Evolutionary conservation across 1,139 yeast species (phyloP), one percentile per base, ranked within the genome.

Genomic region (Candida mesenterica): DNA sequence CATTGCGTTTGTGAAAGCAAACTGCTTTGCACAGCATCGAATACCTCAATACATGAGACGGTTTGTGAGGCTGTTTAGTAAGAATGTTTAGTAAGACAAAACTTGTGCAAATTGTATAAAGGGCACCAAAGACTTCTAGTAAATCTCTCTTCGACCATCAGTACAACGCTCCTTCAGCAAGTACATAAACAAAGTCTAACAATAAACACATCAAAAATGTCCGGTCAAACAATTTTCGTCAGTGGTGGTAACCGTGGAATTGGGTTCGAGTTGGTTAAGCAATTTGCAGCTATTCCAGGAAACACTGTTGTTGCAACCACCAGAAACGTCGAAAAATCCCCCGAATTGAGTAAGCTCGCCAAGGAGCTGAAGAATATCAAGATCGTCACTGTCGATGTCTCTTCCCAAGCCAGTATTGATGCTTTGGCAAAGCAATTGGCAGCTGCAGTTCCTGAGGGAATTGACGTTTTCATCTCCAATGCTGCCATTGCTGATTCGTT

Each of bases 211-310:
- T n/a, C 12, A 28, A 29, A 4, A 30, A 30, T 30, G 32, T 13
- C 32, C 5, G 19, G 23, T 7, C 23, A 29, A 20, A 24, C 22
- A 14, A 51, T 49, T 34, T 48, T 54, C 20, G 38, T 55, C 14
- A 42, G 52, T 23, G 59, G 59, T 24, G 56, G 44, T 9, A 52
- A 49, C 40, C 44, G 57, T 40, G 59, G 59, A 8, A 44, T 55
- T 30, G 59, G 59, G 4, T 41, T 44, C 15, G 36, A 25, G 6
- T 30, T 48, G 5, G 48, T 43, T 15, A 41, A 49, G 26, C 38
- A 12, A 42, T 14, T 5, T 30, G 10, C 37, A 28, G 17, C 35
- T 12, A 24, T 24, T 24, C 7, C 7, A 24, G 12, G 12, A 6
- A 24, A 24, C 26, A 24, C 31, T 7, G 48, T 52, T 6, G 34